Percentiles rank a stretch among this genome's conserved stretches.
phyloP scores from a whole-genome alignment of 1,139 yeast species.

The Blastobotrys illinoisensis region DNA sequence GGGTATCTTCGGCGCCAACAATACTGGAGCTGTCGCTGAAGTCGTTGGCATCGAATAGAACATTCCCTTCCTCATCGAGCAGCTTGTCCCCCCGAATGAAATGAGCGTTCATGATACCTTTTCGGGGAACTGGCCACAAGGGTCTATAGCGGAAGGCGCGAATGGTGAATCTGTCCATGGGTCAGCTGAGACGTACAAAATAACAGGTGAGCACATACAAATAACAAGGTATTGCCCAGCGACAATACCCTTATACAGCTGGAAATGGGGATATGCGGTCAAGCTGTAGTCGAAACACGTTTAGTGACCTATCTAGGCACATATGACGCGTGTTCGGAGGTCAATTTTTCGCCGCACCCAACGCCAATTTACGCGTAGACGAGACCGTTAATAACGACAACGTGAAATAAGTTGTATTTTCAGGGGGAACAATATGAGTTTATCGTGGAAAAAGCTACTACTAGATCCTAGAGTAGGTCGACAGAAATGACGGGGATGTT shows the following conservation, averaged over 20 bases:
- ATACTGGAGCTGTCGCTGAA: neutral
- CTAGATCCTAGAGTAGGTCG: conserved; percentile 16
- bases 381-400: too few species aligned
- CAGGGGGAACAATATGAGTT: neutral
- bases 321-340: neutral
- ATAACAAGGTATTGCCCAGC: neutral
- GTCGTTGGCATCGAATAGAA: neutral
- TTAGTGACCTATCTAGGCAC: neutral
- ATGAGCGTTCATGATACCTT: neutral
- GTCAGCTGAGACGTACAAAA: too few species aligned
- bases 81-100: neutral
- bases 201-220: neutral
- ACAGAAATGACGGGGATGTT: neutral
- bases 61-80: neutral
- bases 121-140: neutral
- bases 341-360: neutral
- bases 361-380: neutral
- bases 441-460: conserved; percentile 26
- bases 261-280: neutral
- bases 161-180: neutral
- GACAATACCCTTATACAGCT: neutral
- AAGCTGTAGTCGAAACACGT: neutral
- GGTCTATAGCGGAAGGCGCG: neutral
- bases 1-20: neutral
- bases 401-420: too few species aligned